Evolutionary conservation across 345 rosid genomes (phyloP), one percentile per base, ranked within the genome.

Genomic region (Acer negundo): DNA sequence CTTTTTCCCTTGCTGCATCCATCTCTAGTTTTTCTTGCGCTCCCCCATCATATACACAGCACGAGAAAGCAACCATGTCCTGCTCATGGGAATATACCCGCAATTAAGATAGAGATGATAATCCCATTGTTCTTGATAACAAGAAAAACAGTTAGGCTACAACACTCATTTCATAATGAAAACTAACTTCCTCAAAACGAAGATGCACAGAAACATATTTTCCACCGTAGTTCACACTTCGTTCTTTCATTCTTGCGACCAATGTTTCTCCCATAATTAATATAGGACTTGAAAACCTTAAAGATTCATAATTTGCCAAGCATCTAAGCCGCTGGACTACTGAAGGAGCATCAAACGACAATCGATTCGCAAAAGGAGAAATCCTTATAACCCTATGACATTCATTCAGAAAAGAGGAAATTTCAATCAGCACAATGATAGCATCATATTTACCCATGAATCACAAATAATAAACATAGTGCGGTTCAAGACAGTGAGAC

Each of bases 41-140:
- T 47, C 98, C 99, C 62, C 99, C 99, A 86, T 93, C 99, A 88
- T 93, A 97, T 76, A 97, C 84, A 79, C 99, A 97, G 81, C 99
- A 97, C 75, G 99, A 97, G 85, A 97, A 97, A 83, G 99, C 99
- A 79, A 97, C 99, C 99, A 97, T 94, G 86, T 97, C 99, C 99
- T 97, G 88, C 59, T 79, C 28, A 81, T 26, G 59, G 35, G 62
- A 62, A 72, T 69, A 47, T 28, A 22, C 79, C 53, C 13, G 51
- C 73, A 66, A 77, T 24, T 62, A 75, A 73, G 59, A 65, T 68
- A 70, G 22, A 73, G 10, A 63, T 53, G 19, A 58, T 19, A 65
- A 38, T 1, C 28, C 20, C 24, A 56, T 35, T 15, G 22, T 66
- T 63, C 42, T 23, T 20, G 51, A 28, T 63, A 35, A 74, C 13